Percentiles rank a stretch among this genome's conserved stretches.
Conservation (phyloP, 257 asterid species). For the Anisodus tanguticus region DNA sequence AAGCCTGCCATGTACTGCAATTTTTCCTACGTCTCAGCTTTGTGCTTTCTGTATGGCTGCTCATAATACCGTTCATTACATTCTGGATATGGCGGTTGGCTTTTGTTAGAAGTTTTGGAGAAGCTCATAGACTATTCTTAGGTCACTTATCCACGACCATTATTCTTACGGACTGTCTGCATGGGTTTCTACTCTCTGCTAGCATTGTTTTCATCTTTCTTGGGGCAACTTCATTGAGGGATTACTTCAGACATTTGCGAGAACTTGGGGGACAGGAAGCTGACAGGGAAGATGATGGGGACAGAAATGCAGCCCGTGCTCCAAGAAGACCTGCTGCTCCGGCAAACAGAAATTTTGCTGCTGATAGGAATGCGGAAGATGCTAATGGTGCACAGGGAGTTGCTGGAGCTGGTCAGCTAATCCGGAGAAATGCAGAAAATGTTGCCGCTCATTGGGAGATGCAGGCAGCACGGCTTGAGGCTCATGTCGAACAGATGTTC, state of each 20-base stretch:
- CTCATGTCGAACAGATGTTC: conserved; percentile 98
- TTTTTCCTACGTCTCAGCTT: conserved; percentile 92
- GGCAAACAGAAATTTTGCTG: conserved; percentile 73
- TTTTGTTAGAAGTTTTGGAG: conserved; percentile 87
- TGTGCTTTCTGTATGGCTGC: conserved; percentile 96
- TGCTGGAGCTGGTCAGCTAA: conserved; percentile 91
- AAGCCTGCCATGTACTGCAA: conserved; percentile 90
- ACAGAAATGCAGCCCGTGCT: conserved; percentile 92
- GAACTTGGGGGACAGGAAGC: conserved; percentile 98
- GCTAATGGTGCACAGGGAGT: conserved; percentile 82
- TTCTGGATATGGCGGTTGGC: conserved; percentile 99
- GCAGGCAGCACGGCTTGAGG: conserved; percentile 98
- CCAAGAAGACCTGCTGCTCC: conserved; percentile 83
- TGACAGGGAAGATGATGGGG: conserved; percentile 92
- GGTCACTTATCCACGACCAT: conserved; percentile 85
- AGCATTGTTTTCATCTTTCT: conserved; percentile 96
- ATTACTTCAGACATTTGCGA: conserved; percentile 87
- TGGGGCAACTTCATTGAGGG: conserved; percentile 98
- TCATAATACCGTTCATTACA: conserved; percentile 90
- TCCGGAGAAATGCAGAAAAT: conserved; percentile 93
- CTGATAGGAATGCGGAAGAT: conserved; percentile 85
- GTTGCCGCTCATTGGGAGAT: conserved; percentile 96
- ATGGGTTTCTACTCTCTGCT: conserved; percentile 96
- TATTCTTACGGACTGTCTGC: conserved; percentile 92
- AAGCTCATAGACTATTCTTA: conserved; percentile 85